These are phyloP conservation scores for Isoetes taiwanensis DNA, from an alignment of 75 land plant species.

Conservation along the genomic window DNA sequence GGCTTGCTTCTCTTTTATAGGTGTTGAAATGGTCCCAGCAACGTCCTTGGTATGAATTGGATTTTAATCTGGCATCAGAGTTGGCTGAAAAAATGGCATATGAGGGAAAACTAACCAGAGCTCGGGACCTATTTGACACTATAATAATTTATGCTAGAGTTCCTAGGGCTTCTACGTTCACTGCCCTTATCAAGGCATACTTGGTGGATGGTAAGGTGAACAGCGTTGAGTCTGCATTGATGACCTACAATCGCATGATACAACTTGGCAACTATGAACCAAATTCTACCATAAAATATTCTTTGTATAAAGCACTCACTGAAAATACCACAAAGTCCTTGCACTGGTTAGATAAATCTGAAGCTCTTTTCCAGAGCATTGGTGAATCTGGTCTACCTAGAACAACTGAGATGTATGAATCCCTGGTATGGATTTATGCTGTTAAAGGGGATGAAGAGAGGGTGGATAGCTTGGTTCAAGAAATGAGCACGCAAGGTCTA, in stretches of 20 bases:
- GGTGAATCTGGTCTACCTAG: neutral
- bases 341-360: constrained; percentile 51
- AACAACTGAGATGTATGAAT: constrained; percentile 33
- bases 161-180: constrained; percentile 59
- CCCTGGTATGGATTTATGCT: constrained; percentile 56
- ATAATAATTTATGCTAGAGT: constrained; percentile 54
- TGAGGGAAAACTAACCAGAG: constrained; percentile 50
- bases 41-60: constrained; percentile 64
- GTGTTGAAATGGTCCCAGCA: constrained; percentile 88
- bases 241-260: constrained; percentile 64
- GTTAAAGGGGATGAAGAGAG: constrained; percentile 54
- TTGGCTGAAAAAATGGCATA: constrained; percentile 64
- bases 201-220: constrained; percentile 40
- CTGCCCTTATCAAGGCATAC: constrained; percentile 55
- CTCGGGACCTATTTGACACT: constrained; percentile 77
- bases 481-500: constrained; percentile 33
- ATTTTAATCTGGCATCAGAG: constrained; percentile 66
- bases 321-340: constrained; percentile 36
- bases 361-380: constrained; percentile 33
- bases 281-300: constrained; percentile 43
- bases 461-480: constrained; percentile 27
- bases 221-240: constrained; percentile 55
- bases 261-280: constrained; percentile 70
- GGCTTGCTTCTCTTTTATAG: constrained; percentile 26
- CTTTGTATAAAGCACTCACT: constrained; percentile 51